Conservation (phyloP, 176 grass and related monocot species). For the Saccharum spontaneum region DNA sequence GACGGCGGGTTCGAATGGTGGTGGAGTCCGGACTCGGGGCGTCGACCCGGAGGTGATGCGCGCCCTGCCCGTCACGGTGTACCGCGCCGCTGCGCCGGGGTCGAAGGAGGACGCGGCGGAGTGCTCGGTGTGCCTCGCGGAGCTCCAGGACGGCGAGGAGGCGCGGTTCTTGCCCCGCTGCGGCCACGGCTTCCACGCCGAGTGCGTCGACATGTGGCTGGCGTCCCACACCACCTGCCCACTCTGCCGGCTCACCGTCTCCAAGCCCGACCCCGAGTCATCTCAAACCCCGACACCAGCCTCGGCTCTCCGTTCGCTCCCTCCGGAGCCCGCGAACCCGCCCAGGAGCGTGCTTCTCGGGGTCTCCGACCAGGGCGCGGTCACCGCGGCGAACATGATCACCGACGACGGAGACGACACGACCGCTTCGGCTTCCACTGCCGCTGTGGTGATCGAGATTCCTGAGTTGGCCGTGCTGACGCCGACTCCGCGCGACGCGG, state of each 20-base stretch:
- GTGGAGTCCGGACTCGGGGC: not conserved
- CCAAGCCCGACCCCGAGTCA: slow-evolving; percentile 31
- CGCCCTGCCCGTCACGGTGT: slow-evolving; percentile 36
- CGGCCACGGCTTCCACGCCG: slow-evolving; percentile 72
- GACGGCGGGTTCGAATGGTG: not conserved
- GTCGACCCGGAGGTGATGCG: slow-evolving; percentile 36
- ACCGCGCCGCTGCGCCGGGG: slow-evolving; percentile 29
- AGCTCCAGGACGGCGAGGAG: slow-evolving; percentile 62
- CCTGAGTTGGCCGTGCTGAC: slow-evolving; percentile 38
- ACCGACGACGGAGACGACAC: not conserved
- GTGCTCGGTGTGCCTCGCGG: slow-evolving; percentile 65
- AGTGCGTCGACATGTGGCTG: slow-evolving; percentile 51
- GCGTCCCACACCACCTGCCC: slow-evolving; percentile 59
- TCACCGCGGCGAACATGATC: not conserved
- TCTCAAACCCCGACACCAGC: not conserved
- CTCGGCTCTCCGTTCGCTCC: slow-evolving; percentile 11
- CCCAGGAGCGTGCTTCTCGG: slow-evolving; percentile 46
- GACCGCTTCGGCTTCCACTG: slow-evolving; percentile 7
- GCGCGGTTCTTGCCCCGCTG: slow-evolving; percentile 51
- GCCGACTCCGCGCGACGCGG: slow-evolving; percentile 16
- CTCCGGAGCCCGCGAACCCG: slow-evolving; percentile 45
- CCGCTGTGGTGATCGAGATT: slow-evolving; percentile 55
- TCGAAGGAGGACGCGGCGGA: slow-evolving; percentile 31
- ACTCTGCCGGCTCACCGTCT: slow-evolving; percentile 63
- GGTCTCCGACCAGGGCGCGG: not conserved